Base-by-base conservation (phyloP, 2,329 filamentous ascomycete genomes). In the Aspergillus candidus region DNA sequence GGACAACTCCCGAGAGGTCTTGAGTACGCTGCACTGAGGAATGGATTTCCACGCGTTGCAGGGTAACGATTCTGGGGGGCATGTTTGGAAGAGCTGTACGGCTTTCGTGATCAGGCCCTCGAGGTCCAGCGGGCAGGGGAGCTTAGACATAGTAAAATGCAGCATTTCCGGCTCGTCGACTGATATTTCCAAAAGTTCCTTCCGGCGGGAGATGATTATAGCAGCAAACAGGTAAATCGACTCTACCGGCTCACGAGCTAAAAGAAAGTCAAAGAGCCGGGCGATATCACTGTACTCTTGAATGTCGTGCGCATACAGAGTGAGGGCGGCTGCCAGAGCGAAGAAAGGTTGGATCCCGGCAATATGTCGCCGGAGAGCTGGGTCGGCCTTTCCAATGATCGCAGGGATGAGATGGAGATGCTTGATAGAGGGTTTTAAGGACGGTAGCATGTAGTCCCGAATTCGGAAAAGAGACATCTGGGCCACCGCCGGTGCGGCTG, bases 401-500 rank as follows among this genome's bases (percentile, higher is more conserved):
- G 87, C 81, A 6, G 89, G 90, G 43, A 98, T 83, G 11, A 98
- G 78, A 32, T 82, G 79, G n/a, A 98, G 80, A 66, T 98, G 93
- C 43, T 83, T 77, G 38, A 94, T 74, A 15, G 90, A 88, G 3
- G 89, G 88, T 11, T 80, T 74, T 35, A 98, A 79, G 33, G 82
- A 88, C 7, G 91, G 90, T 10, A 98, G 80, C 93, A 98, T 96
- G 66, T 96, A 98, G 69, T 98, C 93, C 50, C 93, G 82, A 62
- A 98, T 96, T 41, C 89, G 85, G 35, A 97, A 78, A 29, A 90
- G 75, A 3, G 90, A 95, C 46, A 98, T 80, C n/a, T 86, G 84
- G 30, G 86, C 77, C 29, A 94, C 80, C 12, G 84, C 80, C 6
- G 74, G 66, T 13, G 77, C 73, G 12, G 86, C 83, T 42, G 74